Conservation (phyloP, 257 asterid species). For the Gynochthodes officinalis region DNA sequence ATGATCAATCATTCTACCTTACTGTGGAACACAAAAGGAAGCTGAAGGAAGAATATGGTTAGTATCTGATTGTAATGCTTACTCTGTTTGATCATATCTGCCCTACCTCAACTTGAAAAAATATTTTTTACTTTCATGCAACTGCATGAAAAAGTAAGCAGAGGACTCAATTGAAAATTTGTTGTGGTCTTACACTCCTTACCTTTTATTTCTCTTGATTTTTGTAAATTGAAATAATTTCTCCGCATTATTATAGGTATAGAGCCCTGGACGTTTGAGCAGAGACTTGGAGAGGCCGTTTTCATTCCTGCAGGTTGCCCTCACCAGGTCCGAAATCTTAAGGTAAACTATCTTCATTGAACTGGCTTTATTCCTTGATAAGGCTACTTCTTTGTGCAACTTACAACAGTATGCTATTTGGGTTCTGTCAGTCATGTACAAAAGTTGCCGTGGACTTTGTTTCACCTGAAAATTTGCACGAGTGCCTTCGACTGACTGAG, state of each 20-base stretch:
- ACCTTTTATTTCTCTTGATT: no score
- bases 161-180: background rate
- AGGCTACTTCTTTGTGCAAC: background rate
- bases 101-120: background rate
- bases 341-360: constrained; percentile 36
- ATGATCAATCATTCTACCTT: constrained; percentile 83
- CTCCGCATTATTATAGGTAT: constrained; percentile 43
- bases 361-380: background rate
- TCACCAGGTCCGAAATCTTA: constrained; percentile 94
- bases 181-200: background rate
- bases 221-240: constrained; percentile 7
- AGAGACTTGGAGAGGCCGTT: constrained; percentile 86
- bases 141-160: background rate
- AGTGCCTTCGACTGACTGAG: constrained; percentile 71
- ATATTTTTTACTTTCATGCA: background rate
- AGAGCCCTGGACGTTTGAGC: constrained; percentile 96
- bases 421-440: constrained; percentile 72
- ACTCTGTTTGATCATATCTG: background rate
- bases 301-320: constrained; percentile 99
- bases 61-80: constrained; percentile 12
- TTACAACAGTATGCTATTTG: background rate
- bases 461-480: constrained; percentile 82
- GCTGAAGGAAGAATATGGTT: constrained; percentile 86
- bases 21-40: constrained; percentile 64
- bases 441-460: constrained; percentile 94